phyloP scores from a whole-genome alignment of 352 stramenopile species.

The Globisporangium sylvaticum region DNA sequence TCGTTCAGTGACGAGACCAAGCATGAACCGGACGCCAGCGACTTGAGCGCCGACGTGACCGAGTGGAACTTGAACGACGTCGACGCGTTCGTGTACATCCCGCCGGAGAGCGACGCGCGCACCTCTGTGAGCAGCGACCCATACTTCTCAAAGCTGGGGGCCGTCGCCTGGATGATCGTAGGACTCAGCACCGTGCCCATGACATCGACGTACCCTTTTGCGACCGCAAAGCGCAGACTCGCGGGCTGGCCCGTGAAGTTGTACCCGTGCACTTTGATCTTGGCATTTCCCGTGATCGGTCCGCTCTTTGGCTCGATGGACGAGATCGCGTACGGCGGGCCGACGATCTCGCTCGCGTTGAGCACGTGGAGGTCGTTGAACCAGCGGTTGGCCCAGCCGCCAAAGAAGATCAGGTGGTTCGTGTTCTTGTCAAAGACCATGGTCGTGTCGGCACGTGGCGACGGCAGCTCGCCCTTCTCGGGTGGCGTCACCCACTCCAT shows the following conservation, averaged over 20 bases:
- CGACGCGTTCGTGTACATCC: conserved; percentile 91
- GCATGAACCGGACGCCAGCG: conserved; percentile 92
- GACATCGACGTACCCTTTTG: conserved; percentile 92
- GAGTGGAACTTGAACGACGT: conserved; percentile 91
- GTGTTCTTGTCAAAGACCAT: conserved; percentile 91
- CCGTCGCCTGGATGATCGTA: conserved; percentile 83
- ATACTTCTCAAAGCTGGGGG: conserved; percentile 95
- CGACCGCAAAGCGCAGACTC: conserved; percentile 90
- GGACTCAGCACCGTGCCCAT: conserved; percentile 83
- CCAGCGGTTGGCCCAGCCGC: conserved; percentile 96
- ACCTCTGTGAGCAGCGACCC: conserved; percentile 86
- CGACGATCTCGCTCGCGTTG: conserved; percentile 93
- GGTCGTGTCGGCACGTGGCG: conserved; percentile 88
- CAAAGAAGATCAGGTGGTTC: conserved; percentile 93
- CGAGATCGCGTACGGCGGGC: conserved; percentile 94
- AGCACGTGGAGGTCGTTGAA: conserved; percentile 92
- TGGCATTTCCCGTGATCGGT: conserved; percentile 92
- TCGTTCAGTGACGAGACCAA: conserved; percentile 60
- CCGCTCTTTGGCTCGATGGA: conserved; percentile 88
- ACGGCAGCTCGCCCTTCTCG: conserved; percentile 75
- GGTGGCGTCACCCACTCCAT: conserved; percentile 71
- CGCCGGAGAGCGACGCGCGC: conserved; percentile 87
- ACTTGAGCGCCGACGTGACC: conserved; percentile 89
- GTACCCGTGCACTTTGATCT: conserved; percentile 88
- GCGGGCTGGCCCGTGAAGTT: conserved; percentile 89